phyloP scores from a whole-genome alignment of 192 early-diverging fungal genomes.

The Linnemannia exigua region DNA sequence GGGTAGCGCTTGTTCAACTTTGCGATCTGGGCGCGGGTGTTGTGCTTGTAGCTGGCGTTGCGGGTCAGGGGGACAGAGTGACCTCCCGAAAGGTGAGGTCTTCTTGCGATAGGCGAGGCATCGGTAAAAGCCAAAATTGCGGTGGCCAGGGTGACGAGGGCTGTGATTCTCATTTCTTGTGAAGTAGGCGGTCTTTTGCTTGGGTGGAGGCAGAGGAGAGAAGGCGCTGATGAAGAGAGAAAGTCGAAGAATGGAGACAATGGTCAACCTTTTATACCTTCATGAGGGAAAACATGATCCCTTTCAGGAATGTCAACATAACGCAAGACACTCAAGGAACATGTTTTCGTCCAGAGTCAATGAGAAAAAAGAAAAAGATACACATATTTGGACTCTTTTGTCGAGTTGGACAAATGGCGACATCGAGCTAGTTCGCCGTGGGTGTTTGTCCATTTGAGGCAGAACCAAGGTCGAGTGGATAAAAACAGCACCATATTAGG shows the following conservation, averaged over 20 bases:
- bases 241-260: background rate
- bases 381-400: background rate
- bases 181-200: background rate
- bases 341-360: background rate
- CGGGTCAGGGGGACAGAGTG: slow-evolving; percentile 15
- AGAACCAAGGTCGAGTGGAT: background rate
- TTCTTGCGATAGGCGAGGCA: slow-evolving; percentile 5
- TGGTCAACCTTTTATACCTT: background rate
- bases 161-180: background rate
- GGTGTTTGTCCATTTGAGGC: background rate
- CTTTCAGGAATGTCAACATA: background rate
- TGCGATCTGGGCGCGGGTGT: slow-evolving; percentile 28
- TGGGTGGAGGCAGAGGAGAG: background rate
- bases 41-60: slow-evolving; percentile 17
- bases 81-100: slow-evolving; percentile 6
- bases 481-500: slow-evolving; percentile 4
- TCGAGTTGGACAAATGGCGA: background rate
- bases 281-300: background rate
- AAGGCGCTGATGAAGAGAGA: background rate
- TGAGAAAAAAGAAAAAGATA: background rate
- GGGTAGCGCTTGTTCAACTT: slow-evolving; percentile 30
- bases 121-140: slow-evolving; percentile 11
- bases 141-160: slow-evolving; percentile 10
- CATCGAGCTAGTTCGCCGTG: background rate
- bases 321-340: background rate